Percentiles rank a stretch among this genome's conserved stretches.
phyloP scores from a whole-genome alignment of 2,329 filamentous ascomycete genomes.

The Alternaria sp. region DNA sequence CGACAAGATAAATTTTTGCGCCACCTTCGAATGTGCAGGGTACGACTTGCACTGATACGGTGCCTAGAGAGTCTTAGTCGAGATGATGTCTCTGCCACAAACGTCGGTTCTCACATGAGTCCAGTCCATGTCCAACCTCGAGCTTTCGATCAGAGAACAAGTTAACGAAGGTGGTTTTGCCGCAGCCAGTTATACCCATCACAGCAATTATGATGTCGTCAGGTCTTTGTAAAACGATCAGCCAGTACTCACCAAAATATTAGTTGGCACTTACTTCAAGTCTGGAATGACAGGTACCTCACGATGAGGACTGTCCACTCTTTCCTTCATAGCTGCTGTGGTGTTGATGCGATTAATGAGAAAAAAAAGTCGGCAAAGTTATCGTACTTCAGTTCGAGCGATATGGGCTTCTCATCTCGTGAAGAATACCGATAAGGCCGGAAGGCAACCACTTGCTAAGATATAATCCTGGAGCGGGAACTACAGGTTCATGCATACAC shows the following conservation, averaged over 20 bases:
- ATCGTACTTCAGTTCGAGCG: background rate
- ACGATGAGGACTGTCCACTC: conserved; percentile 7
- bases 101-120: conserved; percentile 3
- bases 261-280: background rate
- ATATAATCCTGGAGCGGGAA: background rate
- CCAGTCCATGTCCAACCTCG: conserved; percentile 14
- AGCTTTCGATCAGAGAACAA: conserved; percentile 19
- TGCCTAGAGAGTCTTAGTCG: conserved; percentile 4
- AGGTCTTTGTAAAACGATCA: background rate
- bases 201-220: conserved; percentile 45
- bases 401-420: background rate
- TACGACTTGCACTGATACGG: conserved; percentile 6
- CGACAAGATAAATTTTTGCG: conserved; percentile 43
- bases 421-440: background rate
- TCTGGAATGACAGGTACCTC: background rate
- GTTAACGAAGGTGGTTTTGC: conserved; percentile 52
- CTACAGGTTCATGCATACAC: conserved; percentile 1
- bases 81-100: no score
- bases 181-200: conserved; percentile 54
- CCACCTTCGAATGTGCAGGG: conserved; percentile 9
- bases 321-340: background rate
- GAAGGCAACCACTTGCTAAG: background rate
- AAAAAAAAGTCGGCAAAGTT: background rate
- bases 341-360: background rate
- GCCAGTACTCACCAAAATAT: background rate